Evolutionary conservation across 106 monocot species (phyloP).

Genomic region (Dendrobium nobile): DNA sequence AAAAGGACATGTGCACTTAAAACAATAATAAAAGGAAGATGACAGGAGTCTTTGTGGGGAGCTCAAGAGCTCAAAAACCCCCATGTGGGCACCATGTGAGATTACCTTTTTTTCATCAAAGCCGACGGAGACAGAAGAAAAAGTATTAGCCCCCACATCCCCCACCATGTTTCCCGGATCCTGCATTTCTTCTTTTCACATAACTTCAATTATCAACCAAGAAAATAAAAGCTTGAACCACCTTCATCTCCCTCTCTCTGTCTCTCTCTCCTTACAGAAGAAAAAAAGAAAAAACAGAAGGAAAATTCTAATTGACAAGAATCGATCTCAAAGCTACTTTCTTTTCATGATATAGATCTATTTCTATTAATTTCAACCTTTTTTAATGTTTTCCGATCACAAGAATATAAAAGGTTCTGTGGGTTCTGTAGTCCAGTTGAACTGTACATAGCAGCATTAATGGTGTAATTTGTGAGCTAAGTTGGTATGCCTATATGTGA

Average conservation of each 20-base stretch:
- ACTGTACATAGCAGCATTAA: no score
- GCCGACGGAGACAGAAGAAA: conserved; percentile 8
- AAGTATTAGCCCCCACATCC: conserved; percentile 10
- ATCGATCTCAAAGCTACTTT: no score
- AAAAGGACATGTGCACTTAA: no score
- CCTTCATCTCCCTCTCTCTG: neutral
- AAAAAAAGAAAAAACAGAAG: no score
- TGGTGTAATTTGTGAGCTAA: neutral
- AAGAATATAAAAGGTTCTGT: no score
- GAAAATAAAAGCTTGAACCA: neutral
- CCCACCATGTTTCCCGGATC: conserved; percentile 60
- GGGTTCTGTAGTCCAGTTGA: no score
- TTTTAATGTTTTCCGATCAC: no score
- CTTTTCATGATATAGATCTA: no score
- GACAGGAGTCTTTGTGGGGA: conserved; percentile 9
- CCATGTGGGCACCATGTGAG: conserved; percentile 84
- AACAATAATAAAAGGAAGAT: no score
- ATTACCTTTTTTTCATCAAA: conserved; percentile 24
- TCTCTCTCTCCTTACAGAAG: neutral
- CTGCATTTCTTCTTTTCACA: conserved; percentile 32
- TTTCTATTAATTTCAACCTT: no score
- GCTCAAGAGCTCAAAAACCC: conserved; percentile 13
- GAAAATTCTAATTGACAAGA: no score
- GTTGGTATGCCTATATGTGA: neutral
- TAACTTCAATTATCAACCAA: conserved; percentile 8